Conservation (phyloP, 352 stramenopile genomes). For the Pythium angustatum region DNA sequence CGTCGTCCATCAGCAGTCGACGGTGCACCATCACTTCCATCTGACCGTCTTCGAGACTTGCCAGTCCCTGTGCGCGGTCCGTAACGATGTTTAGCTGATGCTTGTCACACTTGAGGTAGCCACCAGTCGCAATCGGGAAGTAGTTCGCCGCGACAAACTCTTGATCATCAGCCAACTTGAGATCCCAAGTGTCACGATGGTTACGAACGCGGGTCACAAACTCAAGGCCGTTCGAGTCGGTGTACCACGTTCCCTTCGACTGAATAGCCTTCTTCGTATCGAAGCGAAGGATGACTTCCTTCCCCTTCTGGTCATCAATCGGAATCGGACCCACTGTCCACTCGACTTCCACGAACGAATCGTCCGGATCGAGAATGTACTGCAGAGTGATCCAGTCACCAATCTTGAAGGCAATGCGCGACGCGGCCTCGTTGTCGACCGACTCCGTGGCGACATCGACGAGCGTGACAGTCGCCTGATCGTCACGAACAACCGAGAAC, state of each 20-base stretch:
- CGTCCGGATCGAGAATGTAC: slow-evolving; percentile 83
- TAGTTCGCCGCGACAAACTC: slow-evolving; percentile 97
- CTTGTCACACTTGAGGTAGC: slow-evolving; percentile 91
- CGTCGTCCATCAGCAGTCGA: slow-evolving; percentile 92
- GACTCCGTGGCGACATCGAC: slow-evolving; percentile 42
- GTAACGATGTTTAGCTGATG: slow-evolving; percentile 87
- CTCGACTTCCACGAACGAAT: slow-evolving; percentile 93
- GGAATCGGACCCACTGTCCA: slow-evolving; percentile 89
- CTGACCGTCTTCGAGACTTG: slow-evolving; percentile 88
- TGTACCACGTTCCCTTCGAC: slow-evolving; percentile 78
- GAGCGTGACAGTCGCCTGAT: slow-evolving; percentile 34
- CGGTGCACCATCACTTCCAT: slow-evolving; percentile 99
- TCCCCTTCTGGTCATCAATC: slow-evolving; percentile 84
- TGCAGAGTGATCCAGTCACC: slow-evolving; percentile 91
- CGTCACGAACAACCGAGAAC: slow-evolving; percentile 37
- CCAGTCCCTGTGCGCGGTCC: slow-evolving; percentile 92
- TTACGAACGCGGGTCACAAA: slow-evolving; percentile 91
- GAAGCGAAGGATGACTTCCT: slow-evolving; percentile 96
- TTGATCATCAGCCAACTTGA: slow-evolving; percentile 85
- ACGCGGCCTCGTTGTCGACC: slow-evolving; percentile 28
- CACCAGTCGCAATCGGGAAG: slow-evolving; percentile 95
- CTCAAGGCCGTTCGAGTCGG: slow-evolving; percentile 96
- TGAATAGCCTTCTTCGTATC: slow-evolving; percentile 57
- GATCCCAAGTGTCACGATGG: slow-evolving; percentile 88
- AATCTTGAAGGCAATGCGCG: slow-evolving; percentile 73